Conservation (phyloP, 495 filamentous ascomycete species). For the Cudoniella acicularis region DNA sequence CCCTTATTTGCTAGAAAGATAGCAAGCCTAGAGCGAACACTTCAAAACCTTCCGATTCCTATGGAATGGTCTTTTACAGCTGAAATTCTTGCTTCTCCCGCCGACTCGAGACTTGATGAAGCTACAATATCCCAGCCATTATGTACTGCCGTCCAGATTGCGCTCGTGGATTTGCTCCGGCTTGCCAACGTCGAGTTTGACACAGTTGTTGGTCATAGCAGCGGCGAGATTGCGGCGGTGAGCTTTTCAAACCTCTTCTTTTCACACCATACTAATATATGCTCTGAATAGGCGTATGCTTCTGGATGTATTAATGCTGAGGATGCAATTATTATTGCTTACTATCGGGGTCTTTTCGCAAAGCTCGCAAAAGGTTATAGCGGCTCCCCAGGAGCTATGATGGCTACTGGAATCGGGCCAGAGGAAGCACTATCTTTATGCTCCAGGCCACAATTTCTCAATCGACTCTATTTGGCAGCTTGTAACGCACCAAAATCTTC, state of each 20-base stretch:
- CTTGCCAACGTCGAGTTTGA: slow-evolving; percentile 34
- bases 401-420: slow-evolving; percentile 38
- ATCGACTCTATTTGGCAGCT: slow-evolving; percentile 36
- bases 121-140: slow-evolving; percentile 45
- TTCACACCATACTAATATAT: too few relatives aligned
- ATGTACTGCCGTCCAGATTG: slow-evolving; percentile 42
- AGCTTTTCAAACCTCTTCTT: too few relatives aligned
- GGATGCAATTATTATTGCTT: slow-evolving; percentile 46
- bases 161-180: slow-evolving; percentile 41
- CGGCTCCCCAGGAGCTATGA: slow-evolving; percentile 43
- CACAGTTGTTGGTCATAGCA: slow-evolving; percentile 55
- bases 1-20: too few relatives aligned
- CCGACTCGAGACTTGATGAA: slow-evolving; percentile 34
- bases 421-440: slow-evolving; percentile 38
- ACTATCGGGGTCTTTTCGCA: slow-evolving; percentile 41
- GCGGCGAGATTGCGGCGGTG: slow-evolving; percentile 56
- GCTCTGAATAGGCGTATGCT: slow-evolving; percentile 40
- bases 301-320: slow-evolving; percentile 29
- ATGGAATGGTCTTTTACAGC: slow-evolving; percentile 21
- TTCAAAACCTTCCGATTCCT: too few relatives aligned
- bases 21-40: too few relatives aligned
- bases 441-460: slow-evolving; percentile 26
- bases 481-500: slow-evolving; percentile 39
- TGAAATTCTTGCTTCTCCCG: not conserved
- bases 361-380: slow-evolving; percentile 5